Evolutionary conservation across 768 basidiomycete species (phyloP).

Genomic region (Leucocoprinus leucothites): DNA sequence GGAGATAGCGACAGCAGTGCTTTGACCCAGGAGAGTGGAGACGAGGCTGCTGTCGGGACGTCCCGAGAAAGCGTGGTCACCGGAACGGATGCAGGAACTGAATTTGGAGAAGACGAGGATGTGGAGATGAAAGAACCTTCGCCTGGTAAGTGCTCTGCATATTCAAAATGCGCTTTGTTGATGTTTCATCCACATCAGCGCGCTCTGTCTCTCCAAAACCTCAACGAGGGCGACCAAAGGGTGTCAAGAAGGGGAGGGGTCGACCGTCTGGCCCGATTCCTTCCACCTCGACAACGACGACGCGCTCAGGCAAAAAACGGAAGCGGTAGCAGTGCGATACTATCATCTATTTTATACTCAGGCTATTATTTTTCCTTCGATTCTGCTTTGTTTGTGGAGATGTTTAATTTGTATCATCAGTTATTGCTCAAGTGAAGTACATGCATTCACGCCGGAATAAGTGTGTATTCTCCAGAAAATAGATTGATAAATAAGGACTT

Average conservation of each 20-base stretch:
- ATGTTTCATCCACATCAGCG: slow-evolving; percentile 19
- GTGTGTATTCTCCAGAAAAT: no score
- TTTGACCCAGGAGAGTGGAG: slow-evolving; percentile 78
- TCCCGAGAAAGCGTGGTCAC: slow-evolving; percentile 67
- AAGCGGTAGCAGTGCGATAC: slow-evolving; percentile 32
- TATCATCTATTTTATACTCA: slow-evolving; percentile 6
- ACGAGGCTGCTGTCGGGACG: slow-evolving; percentile 54
- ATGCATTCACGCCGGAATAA: no score
- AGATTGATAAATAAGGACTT: no score
- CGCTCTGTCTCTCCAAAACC: slow-evolving; percentile 37
- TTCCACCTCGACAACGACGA: slow-evolving; percentile 21
- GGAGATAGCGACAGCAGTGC: slow-evolving; percentile 87
- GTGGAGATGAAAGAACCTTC: slow-evolving; percentile 57
- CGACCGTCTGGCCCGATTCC: slow-evolving; percentile 24
- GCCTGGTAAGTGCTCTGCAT: slow-evolving; percentile 42
- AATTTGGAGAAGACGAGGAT: slow-evolving; percentile 67
- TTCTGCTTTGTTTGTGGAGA: neutral
- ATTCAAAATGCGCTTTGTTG: neutral
- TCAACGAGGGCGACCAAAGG: slow-evolving; percentile 30
- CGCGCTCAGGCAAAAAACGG: slow-evolving; percentile 40
- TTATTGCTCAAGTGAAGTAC: neutral
- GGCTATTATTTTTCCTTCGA: slow-evolving; percentile 5
- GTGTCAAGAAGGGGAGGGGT: slow-evolving; percentile 19
- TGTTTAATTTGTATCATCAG: slow-evolving; percentile 10
- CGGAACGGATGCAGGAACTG: slow-evolving; percentile 68